Base-by-base conservation (phyloP, 2,329 filamentous ascomycete genomes). In the Colletotrichum sp. region DNA sequence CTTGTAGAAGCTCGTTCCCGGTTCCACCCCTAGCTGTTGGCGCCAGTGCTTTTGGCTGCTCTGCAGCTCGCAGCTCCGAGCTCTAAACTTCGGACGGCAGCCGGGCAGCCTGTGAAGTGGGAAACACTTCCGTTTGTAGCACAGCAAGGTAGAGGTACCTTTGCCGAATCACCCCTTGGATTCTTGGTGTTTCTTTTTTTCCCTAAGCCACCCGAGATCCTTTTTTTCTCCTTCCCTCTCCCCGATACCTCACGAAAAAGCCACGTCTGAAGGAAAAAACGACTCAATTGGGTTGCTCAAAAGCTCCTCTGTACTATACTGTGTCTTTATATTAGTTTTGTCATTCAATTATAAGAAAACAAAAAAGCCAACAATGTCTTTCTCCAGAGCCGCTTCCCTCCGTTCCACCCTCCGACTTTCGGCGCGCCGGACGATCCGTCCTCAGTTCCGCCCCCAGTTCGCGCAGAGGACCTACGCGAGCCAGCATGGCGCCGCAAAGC, bases 1-100 rank as follows among this genome's bases (percentile, higher is more conserved):
- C 29, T 11, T 36, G 36, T 16, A 24, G 34, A 43, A 73, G 71
- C 71, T 70, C 54, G 58, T 72, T 58, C 66, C 62, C 47, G 33
- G 13, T 63, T 57, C 64, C 29, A 55, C 58, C 47, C 57, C 65
- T n/a, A 55, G 64, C 55, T 59, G 38, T 29, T 65, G 43, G 57
- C 21, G 31, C 55, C 36, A 61, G 70, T 21, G 66, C 55, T 29
- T 59, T 59, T 24, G 36, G 61, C 34, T 51, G 43, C 43, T 51
- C 43, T 47, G 38, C 34, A 74, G 69, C 72, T 74, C 62, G 72
- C 68, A 72, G 63, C 72, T 74, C 72, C 72, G 72, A 74, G 68
- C 72, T 74, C 72, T 36, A 67, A 57, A 74, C 68, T 74, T 72
- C 72, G 72, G 72, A 74, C 69, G 72, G 68, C 72, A 71, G 70